Evolutionary conservation across 2,329 filamentous ascomycete species (phyloP), one percentile per base, ranked within the genome.

Genomic region (Cercospora sp.): DNA sequence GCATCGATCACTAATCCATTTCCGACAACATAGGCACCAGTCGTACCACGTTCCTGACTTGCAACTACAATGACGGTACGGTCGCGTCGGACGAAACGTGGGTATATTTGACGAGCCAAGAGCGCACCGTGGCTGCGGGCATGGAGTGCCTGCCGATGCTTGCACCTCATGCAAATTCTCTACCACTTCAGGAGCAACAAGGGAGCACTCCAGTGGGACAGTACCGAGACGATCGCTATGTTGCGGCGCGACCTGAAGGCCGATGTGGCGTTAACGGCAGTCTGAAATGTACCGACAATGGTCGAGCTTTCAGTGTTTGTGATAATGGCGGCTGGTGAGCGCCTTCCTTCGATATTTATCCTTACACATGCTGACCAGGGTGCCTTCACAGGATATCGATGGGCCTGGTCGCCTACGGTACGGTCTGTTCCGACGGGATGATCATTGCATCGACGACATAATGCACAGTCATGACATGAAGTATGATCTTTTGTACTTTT

Each of bases 131-230:
- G 16, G 73, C 76, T 5, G 74, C 70, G 3, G 80, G 79, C 8
- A 80, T 80, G 76, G 69, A 72, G 48, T 82, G 80, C 63, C 66
- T 77, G 45, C 79, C 79, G 1, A 71, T 73, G 60, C 68, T 78
- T 36, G 70, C 72, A 3, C 73, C 75, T 2, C 77, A 74, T 65
- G 65, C 70, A 2, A 58, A 60, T 10, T 48, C 65, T 9, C 74
- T 66, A 6, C 42, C 51, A 23, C 55, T 66, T 31, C 71, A 75
- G 33, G 72, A 60, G 13, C 76, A 77, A 67, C 75, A 78, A 60
- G 73, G 68, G 3, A 70, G 68, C 23, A 71, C 73, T 20, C 65
- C 69, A n/a, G 59, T 23, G 8, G 77, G 76, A 13, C 74, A 70
- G 55, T 76, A 76, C 59, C 39, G 78, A 28, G 76, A 79, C 51